Evolutionary conservation across 306 rosid genomes (phyloP), one percentile per base, ranked within the genome.

Genomic region (Malus asiatica): DNA sequence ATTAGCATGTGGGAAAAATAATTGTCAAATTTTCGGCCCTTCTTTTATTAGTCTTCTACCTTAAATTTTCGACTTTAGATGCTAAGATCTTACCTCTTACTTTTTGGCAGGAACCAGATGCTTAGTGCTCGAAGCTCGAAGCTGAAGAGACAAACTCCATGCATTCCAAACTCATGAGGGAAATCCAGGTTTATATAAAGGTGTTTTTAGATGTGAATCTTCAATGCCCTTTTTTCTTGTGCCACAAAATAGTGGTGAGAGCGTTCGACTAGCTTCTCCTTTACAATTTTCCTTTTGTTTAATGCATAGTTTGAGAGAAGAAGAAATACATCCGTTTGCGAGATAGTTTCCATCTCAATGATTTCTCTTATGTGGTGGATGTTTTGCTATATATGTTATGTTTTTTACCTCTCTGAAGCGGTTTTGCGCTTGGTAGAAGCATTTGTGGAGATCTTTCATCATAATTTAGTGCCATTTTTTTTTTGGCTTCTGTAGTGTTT

Each of bases 31-130:
- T 48, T 53, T 66, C 20, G 70, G 6, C 4, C 25, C 12, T 66
- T 20, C 70, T 35, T 27, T 63, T 5, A 7, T 62, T 38, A 19
- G 15, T 19, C 51, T 35, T 66, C 15, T 19, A 20, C 16, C 10
- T 35, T 35, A 59, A 53, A 7, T 16, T 32, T 12, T 51, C 30
- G 7, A 7, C 57, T 52, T 57, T 63, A 33, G 44, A 42, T 62
- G 48, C 59, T 83, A 55, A 78, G 79, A 73, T 77, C 69, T 68
- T 74, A 68, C 68, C 35, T 81, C 51, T 14, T 62, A 62, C 48
- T 20, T 75, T 77, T 79, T 78, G 68, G 72, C 91, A 92, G 97
- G 97, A 86, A 72, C 75, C 23, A 66, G 91, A 79, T 65, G 78
- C 68, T 14, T 89, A 66, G 82, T 61, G 68, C 46, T 77, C 18